Evolutionary conservation across 305 asterid species (phyloP).

Genomic region (Plantago coronopus): DNA sequence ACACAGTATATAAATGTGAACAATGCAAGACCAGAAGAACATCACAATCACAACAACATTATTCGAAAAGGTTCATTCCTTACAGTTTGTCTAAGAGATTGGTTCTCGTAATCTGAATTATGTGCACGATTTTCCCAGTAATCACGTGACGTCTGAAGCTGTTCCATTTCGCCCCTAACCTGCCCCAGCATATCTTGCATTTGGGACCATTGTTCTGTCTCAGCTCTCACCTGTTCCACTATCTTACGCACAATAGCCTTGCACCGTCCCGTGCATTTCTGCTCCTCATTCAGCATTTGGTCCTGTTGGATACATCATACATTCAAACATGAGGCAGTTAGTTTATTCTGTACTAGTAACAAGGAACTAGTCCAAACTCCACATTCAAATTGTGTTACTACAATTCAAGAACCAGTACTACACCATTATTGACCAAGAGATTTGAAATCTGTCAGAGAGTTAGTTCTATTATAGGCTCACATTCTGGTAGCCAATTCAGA

Average conservation of each 20-base stretch:
- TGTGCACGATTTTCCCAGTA: constrained; percentile 67
- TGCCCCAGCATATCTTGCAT: constrained; percentile 79
- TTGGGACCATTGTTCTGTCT: constrained; percentile 92
- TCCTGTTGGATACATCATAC: constrained; percentile 32
- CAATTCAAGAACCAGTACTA: not conserved
- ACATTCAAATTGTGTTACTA: constrained; percentile 5
- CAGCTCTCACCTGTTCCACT: constrained; percentile 85
- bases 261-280: constrained; percentile 77
- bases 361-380: not conserved
- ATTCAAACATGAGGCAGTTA: not conserved
- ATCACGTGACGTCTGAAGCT: constrained; percentile 61
- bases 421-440: constrained; percentile 7
- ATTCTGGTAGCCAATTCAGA: constrained; percentile 18
- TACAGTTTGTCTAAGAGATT: constrained; percentile 48
- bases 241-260: constrained; percentile 53
- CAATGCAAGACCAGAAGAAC: not conserved
- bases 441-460: constrained; percentile 21
- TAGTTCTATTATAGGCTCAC: constrained; percentile 17
- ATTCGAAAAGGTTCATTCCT: constrained; percentile 21
- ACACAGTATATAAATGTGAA: not conserved
- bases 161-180: constrained; percentile 74
- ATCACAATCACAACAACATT: not conserved
- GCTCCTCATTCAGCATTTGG: constrained; percentile 30
- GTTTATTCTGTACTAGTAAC: no score
- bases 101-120: constrained; percentile 39